Evolutionary conservation across 1,284 basidiomycete genomes (phyloP), one percentile per base, ranked within the genome.

Genomic region (Exobasidium cylindrosporum): DNA sequence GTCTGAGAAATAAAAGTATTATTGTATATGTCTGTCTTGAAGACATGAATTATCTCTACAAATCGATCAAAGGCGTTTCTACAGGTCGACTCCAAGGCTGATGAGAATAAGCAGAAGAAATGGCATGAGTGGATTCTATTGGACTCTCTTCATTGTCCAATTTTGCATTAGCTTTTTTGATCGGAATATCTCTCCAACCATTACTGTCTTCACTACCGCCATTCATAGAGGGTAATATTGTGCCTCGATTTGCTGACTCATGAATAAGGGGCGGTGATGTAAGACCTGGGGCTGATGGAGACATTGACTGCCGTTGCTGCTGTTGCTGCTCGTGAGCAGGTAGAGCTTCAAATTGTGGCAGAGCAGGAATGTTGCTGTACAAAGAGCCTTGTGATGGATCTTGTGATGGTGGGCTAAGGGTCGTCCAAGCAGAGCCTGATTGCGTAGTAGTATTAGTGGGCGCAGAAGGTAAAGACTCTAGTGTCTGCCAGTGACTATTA

Each of bases 101-200:
- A 13, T 23, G 21, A 7, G 35, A 10, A 40, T 40, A 40, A 17
- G 35, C 10, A 10, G 35, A 40, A 7, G 35, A 40, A 17, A 40
- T 40, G 35, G 17, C 35, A 10, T 17, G 35, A 17, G 35, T 17
- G 10, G 35, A 40, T 10, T 52, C 49, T 17, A 52, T 13, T 1
- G 53, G 53, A 1, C n/a, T 30, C n/a, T n/a, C n/a, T n/a, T n/a
- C n/a, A n/a, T n/a, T n/a, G 30, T 28, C n/a, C 53, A 28, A 32
- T 14, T 17, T 30, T 6, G 53, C n/a, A 40, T 40, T 17, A 40
- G 17, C 17, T 17, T 40, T 40, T 40, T 40, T 40, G 55, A 57
- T 57, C 35, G 55, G 55, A 1, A 57, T 57, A 24, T 57, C 55
- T 10, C 55, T 21, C 55, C 55, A 57, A 6, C 29, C 55, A 44